Conservation (phyloP, 768 basidiomycete species). For the Rhizopogon rudus region DNA sequence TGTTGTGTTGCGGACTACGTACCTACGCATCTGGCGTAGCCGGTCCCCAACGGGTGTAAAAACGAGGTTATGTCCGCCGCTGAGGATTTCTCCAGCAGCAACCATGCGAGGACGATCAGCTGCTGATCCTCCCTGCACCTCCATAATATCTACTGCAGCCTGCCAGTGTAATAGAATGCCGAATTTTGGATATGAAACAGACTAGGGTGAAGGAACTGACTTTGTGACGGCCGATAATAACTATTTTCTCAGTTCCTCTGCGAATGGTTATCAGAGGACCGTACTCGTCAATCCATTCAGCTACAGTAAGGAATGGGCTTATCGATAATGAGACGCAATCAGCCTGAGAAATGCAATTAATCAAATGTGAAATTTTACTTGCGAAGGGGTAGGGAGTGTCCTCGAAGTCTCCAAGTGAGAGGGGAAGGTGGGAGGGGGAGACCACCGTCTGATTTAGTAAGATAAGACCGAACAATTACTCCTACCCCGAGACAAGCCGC, state of each 20-base stretch:
- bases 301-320: constrained; percentile 23
- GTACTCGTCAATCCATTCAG: constrained; percentile 28
- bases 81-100: constrained; percentile 51
- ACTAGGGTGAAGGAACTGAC: neutral
- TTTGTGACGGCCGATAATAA: constrained; percentile 21
- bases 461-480: too few relatives aligned
- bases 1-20: neutral
- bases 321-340: too few relatives aligned
- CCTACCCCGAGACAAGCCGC: too few relatives aligned
- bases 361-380: too few relatives aligned
- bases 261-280: constrained; percentile 19
- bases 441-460: too few relatives aligned
- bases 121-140: constrained; percentile 47
- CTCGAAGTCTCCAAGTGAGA: too few relatives aligned
- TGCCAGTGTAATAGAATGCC: neutral
- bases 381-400: too few relatives aligned
- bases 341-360: too few relatives aligned
- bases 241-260: constrained; percentile 17
- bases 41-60: constrained; percentile 47
- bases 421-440: too few relatives aligned
- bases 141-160: constrained; percentile 52
- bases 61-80: constrained; percentile 52
- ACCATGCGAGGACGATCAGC: constrained; percentile 48
- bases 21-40: constrained; percentile 54
- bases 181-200: neutral